phyloP scores from a whole-genome alignment of 2,329 filamentous ascomycete genomes.

The Pyricularia sp. region DNA sequence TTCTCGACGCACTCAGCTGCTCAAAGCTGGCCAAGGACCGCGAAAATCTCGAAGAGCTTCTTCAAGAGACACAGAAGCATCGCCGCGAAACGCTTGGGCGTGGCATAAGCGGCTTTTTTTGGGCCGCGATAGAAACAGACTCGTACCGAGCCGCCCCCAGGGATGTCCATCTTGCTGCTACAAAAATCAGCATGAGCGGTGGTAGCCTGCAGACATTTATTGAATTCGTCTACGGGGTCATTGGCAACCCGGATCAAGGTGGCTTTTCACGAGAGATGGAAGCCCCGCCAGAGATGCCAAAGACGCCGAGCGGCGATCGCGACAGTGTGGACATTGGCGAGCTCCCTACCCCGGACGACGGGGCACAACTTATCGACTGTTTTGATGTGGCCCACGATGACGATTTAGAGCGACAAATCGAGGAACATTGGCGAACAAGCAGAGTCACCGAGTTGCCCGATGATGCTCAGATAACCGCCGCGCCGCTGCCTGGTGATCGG shows the following conservation, averaged over 20 bases:
- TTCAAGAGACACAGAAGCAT: no score
- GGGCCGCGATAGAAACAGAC: no score
- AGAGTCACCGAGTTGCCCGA: background rate
- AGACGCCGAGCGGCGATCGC: background rate
- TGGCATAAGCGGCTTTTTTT: no score
- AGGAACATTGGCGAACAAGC: background rate
- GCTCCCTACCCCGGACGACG: background rate
- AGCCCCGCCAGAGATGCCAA: background rate
- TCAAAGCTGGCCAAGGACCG: no score
- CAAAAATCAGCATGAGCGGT: background rate
- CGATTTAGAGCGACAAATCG: background rate
- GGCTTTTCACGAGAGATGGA: background rate
- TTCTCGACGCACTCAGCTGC: no score
- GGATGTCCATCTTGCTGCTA: no score
- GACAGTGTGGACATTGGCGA: background rate
- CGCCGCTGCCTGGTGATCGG: background rate
- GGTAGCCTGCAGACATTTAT: background rate
- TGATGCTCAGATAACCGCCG: background rate
- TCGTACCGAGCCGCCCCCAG: no score
- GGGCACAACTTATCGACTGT: background rate
- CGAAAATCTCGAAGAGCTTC: no score
- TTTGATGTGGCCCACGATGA: background rate
- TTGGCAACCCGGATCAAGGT: background rate
- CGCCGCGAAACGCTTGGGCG: no score
- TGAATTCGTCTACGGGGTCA: background rate